Base-by-base conservation (phyloP, 2,329 filamentous ascomycete genomes). In the Alternaria rosae region DNA sequence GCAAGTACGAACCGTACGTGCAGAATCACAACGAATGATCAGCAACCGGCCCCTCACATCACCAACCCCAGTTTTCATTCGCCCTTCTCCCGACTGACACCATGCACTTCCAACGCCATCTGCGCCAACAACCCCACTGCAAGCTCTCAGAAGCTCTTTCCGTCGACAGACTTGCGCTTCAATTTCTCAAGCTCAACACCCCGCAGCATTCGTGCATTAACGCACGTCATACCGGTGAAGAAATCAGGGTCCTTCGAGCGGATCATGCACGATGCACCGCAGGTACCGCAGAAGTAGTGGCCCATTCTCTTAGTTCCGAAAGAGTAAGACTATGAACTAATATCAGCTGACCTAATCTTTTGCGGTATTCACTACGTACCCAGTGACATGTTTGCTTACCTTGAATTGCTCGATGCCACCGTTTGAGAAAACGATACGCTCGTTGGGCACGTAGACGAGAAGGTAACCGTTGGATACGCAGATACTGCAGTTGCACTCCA, bases 401-500 rank as follows among this genome's bases (percentile, higher is more conserved):
- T 57, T 66, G 15, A 75, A 43, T 3, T 73, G 67, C 10, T 70
- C 64, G 4, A 68, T 32, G 5, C 38, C 42, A 9, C 72, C 72
- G 11, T 68, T 70, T 7, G 63, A 64, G 50, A 74, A 75, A 3
- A 38, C 35, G 20, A 78, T 38, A 6, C 64, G 28, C 3, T 64
- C 57, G 13, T 71, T 59, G 0, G 62, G 59, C 12, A 70, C 57
- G 55, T 74, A 75, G 55, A 86, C 78, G 26, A 86, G 77, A 23
- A 86, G 76, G 61, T 86, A 86, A 0, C 85, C 85, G 35, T 82
- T 80, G n/a, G 83, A 79, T 1, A 76, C 72, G 69, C 85, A 87
- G 59, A 83, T 83, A 35, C 85, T 87, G 73, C 86, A 87, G 69
- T 83, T 85, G 79, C 86, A 87, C 21, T 80, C 66, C 20, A 80